A percentile compares a stretch with the other conserved stretches of the same genome.
These are phyloP conservation scores for Cercospora sojina DNA, from an alignment of 2,329 filamentous ascomycete genomes.

Conservation along the genomic window DNA sequence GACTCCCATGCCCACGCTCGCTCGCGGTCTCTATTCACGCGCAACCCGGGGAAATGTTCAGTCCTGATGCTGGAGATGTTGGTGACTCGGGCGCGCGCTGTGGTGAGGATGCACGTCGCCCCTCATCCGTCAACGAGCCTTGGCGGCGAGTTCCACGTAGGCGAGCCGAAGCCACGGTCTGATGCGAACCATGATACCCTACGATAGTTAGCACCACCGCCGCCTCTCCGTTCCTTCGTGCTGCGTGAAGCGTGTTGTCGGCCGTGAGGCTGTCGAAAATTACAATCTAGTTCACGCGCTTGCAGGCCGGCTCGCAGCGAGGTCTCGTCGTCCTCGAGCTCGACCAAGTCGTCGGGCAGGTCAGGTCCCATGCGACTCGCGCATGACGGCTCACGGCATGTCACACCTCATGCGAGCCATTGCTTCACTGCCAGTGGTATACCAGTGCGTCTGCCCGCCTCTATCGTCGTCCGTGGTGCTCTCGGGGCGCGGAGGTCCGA, in stretches of 20 bases:
- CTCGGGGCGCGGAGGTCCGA: not conserved
- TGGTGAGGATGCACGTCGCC: not conserved
- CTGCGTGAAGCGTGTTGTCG: not conserved
- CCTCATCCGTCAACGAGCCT: not conserved
- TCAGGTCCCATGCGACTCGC: not conserved
- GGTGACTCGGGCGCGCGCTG: not conserved
- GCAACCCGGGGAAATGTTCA: not conserved
- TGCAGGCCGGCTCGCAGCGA: not conserved
- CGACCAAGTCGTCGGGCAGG: not conserved
- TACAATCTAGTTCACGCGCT: not conserved
- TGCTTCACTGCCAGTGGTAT: not conserved
- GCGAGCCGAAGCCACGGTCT: not conserved
- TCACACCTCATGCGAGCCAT: not conserved
- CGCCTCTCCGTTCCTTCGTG: not conserved
- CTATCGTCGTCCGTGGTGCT: not conserved
- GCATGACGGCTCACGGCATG: conserved; percentile 7
- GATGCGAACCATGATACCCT: not conserved
- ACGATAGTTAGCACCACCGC: not conserved
- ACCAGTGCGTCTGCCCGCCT: not conserved
- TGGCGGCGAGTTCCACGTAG: not conserved
- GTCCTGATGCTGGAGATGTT: not conserved
- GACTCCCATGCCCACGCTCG: not conserved
- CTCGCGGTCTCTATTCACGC: not conserved
- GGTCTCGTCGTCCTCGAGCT: not conserved
- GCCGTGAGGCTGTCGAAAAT: not conserved